These are phyloP conservation scores for Penicillium waksmanii DNA, from an alignment of 495 filamentous ascomycete species.

Conservation along the genomic window DNA sequence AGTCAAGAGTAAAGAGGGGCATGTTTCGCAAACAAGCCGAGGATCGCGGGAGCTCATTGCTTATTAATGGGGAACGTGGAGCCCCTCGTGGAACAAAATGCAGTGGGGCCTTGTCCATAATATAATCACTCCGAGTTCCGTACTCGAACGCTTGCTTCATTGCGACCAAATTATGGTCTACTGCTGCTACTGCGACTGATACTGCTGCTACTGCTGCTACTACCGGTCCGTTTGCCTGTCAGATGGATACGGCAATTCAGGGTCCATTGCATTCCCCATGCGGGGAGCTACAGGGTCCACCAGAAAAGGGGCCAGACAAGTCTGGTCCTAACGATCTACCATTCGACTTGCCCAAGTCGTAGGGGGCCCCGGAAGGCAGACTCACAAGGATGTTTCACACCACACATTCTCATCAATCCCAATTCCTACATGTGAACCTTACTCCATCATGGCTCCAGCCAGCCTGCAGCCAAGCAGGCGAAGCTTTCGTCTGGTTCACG, in stretches of 20 bases:
- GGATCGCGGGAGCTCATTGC: conserved; percentile 10
- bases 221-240: not conserved
- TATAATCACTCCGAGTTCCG: no score
- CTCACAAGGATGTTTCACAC: not conserved
- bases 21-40: not conserved
- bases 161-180: no score
- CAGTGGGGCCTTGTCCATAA: not conserved
- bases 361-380: not conserved
- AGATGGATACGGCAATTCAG: not conserved
- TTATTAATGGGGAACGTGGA: conserved; percentile 1
- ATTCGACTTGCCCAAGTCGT: conserved; percentile 3
- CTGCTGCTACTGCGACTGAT: no score
- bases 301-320: not conserved
- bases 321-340: conserved; percentile 1
- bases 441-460: not conserved
- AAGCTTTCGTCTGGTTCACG: not conserved
- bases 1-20: not conserved
- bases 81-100: no score
- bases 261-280: not conserved
- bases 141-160: no score
- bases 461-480: not conserved
- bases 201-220: no score
- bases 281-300: conserved; percentile 1
- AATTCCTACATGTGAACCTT: not conserved
- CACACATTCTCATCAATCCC: not conserved